phyloP scores from a whole-genome alignment of 1,139 yeast genomes.

The Barnettozyma hawaiiensis region DNA sequence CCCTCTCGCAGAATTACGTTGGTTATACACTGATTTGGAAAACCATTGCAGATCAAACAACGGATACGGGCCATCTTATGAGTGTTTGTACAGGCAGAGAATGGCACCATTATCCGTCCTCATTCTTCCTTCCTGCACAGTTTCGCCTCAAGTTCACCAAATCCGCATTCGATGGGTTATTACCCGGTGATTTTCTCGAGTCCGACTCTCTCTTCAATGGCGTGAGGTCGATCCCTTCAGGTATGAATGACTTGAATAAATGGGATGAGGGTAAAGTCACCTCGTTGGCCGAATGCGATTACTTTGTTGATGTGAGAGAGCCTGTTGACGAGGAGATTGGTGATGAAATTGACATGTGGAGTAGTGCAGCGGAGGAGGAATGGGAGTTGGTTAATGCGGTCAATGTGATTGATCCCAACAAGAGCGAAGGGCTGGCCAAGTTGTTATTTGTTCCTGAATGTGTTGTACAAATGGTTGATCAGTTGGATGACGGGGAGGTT shows the following conservation, averaged over 20 bases:
- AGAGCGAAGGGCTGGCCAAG: constrained; percentile 42
- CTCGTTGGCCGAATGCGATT: constrained; percentile 46
- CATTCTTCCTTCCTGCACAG: constrained; percentile 66
- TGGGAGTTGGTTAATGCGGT: constrained; percentile 44
- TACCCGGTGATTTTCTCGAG: constrained; percentile 75
- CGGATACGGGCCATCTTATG: constrained; percentile 11
- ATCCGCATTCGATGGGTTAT: constrained; percentile 78
- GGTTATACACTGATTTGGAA: constrained; percentile 30
- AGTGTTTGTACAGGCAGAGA: constrained; percentile 87
- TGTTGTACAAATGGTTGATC: not conserved
- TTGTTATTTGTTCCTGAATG: constrained; percentile 20
- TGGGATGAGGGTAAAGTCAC: constrained; percentile 51
- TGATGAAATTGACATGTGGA: constrained; percentile 29
- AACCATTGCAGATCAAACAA: constrained; percentile 23
- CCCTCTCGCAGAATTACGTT: constrained; percentile 51
- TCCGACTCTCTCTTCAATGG: constrained; percentile 6
- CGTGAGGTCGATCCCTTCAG: constrained; percentile 43
- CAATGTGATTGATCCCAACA: constrained; percentile 44
- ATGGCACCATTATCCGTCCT: constrained; percentile 91
- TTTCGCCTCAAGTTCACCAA: constrained; percentile 59
- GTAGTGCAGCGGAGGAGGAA: constrained; percentile 12
- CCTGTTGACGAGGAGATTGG: constrained; percentile 30
- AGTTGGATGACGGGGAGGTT: not conserved
- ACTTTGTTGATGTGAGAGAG: constrained; percentile 50
- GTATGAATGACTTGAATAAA: constrained; percentile 68